Conservation (phyloP, 2,329 filamentous ascomycete genomes). For the Aspergillus quadrilineatus region DNA sequence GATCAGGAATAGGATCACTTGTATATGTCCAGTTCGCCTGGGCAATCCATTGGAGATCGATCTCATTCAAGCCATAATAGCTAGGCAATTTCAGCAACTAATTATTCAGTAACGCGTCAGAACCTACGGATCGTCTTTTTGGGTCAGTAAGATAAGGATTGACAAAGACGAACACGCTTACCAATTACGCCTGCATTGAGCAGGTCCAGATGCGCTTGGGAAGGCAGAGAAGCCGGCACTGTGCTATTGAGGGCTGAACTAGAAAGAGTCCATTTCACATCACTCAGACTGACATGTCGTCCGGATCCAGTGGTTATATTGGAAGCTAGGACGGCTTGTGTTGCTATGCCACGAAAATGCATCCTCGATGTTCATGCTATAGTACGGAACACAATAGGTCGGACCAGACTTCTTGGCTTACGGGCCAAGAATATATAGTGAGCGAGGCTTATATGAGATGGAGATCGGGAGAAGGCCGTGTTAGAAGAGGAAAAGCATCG, state of each 20-base stretch:
- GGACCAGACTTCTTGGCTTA: not conserved
- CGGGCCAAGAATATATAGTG: not conserved
- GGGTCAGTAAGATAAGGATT: not conserved
- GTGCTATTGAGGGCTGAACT: constrained; percentile 51
- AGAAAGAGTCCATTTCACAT: constrained; percentile 46
- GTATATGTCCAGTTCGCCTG: constrained; percentile 62
- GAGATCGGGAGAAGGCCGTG: not conserved
- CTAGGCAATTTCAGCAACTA: constrained; percentile 21
- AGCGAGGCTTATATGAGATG: not conserved
- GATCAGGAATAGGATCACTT: constrained; percentile 44
- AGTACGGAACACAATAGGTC: not conserved
- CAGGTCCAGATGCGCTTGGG: constrained; percentile 61
- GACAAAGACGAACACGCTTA: constrained; percentile 32
- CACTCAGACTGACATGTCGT: constrained; percentile 44
- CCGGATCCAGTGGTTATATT: constrained; percentile 16
- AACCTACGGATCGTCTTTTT: constrained; percentile 36
- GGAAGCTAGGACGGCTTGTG: constrained; percentile 20
- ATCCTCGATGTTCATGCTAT: constrained; percentile 14
- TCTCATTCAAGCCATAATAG: constrained; percentile 59
- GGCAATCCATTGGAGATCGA: constrained; percentile 60
- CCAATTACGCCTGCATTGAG: constrained; percentile 54
- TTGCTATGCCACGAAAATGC: constrained; percentile 18
- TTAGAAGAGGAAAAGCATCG: not conserved
- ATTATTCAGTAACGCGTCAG: not conserved
- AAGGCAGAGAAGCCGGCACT: constrained; percentile 56